Conservation (phyloP, 169 alveolate species). For the Cryptosporidium andersoni region DNA sequence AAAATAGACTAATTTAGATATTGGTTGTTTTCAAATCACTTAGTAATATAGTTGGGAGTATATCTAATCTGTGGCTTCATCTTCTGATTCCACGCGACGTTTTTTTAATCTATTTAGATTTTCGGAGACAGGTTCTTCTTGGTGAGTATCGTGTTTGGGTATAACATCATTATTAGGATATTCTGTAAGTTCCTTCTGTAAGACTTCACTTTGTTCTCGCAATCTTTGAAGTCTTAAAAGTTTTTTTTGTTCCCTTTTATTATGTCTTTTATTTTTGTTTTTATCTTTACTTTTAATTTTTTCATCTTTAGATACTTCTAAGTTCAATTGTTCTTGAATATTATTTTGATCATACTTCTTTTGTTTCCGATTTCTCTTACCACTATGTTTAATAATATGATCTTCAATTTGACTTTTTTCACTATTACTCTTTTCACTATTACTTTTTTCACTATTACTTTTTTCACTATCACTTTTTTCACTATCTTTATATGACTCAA, state of each 20-base stretch:
- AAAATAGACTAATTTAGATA: too few relatives aligned
- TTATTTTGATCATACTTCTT: not conserved
- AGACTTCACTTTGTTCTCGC: conserved; percentile 44
- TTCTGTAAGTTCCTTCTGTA: conserved; percentile 1
- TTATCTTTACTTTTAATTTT: not conserved
- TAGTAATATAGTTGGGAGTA: too few relatives aligned
- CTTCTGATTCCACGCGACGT: conserved; percentile 10
- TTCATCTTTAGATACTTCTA: not conserved
- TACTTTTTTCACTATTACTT: not conserved
- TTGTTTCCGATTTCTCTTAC: not conserved
- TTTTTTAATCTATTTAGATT: conserved; percentile 28
- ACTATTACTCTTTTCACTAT: not conserved
- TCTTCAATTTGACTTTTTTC: not conserved
- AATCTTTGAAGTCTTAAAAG: conserved; percentile 20
- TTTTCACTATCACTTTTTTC: not conserved
- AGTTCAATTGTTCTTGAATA: not conserved
- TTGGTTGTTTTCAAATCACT: too few relatives aligned
- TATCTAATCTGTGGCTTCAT: too few relatives aligned
- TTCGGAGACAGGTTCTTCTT: not conserved
- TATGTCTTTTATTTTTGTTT: not conserved
- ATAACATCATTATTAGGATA: not conserved
- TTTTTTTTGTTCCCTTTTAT: conserved; percentile 29
- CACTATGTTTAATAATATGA: not conserved
- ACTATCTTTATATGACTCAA: not conserved
- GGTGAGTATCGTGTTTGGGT: not conserved